phyloP scores from a whole-genome alignment of 495 filamentous ascomycete genomes.

The Penicillium desertorum region DNA sequence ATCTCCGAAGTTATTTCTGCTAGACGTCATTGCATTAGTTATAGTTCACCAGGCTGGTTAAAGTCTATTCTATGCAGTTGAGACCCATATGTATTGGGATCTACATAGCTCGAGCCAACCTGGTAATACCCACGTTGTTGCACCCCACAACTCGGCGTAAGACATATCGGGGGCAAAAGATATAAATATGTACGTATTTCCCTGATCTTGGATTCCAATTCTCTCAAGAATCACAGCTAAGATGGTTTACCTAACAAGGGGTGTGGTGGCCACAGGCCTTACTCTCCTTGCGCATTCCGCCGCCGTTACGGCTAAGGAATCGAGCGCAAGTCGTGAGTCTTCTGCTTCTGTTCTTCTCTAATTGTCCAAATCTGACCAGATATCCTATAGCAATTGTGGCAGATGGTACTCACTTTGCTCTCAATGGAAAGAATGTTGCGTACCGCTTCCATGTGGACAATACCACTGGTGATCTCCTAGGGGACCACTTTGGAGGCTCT shows the following conservation, averaged over 20 bases:
- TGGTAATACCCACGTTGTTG: neutral
- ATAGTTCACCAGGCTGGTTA: neutral
- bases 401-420: slow-evolving; percentile 46
- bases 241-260: slow-evolving; percentile 9
- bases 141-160: neutral
- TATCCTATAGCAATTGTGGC: slow-evolving; percentile 38
- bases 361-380: neutral
- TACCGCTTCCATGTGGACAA: slow-evolving; percentile 57
- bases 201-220: neutral
- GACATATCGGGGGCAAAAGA: neutral
- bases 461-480: slow-evolving; percentile 46
- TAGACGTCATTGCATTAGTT: neutral
- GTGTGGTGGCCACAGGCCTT: slow-evolving; percentile 8
- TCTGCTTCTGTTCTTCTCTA: neutral
- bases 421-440: slow-evolving; percentile 50
- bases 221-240: slow-evolving; percentile 1
- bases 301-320: slow-evolving; percentile 2
- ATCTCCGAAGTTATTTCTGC: neutral
- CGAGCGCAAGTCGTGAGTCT: slow-evolving; percentile 9
- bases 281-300: slow-evolving; percentile 3
- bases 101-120: neutral
- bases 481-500: slow-evolving; percentile 51
- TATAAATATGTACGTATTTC: slow-evolving; percentile 3
- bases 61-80: neutral
- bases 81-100: neutral